Evolutionary conservation across 2,329 filamentous ascomycete species (phyloP).

Genomic region (Ophiostoma australiae): DNA sequence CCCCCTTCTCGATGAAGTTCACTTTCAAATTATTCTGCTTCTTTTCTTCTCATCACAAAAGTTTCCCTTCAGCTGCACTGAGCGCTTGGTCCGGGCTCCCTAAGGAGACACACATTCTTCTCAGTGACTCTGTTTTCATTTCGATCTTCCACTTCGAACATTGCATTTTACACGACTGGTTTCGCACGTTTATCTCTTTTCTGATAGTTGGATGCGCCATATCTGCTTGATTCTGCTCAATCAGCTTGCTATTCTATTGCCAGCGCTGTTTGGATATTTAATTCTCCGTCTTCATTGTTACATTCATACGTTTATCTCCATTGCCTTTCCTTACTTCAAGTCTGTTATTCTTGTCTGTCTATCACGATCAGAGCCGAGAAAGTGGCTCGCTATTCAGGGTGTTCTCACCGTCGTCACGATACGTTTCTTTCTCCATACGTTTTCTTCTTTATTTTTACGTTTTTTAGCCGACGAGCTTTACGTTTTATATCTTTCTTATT

Average conservation of each 20-base stretch:
- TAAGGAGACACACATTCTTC: neutral
- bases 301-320: no score
- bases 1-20: neutral
- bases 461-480: neutral
- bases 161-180: neutral
- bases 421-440: neutral
- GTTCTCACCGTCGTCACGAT: neutral
- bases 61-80: neutral
- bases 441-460: neutral
- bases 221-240: neutral
- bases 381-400: neutral
- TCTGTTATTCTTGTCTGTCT: neutral
- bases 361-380: neutral
- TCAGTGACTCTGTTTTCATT: neutral
- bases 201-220: neutral
- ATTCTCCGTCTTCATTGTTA: no score
- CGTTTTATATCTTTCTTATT: neutral
- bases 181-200: neutral
- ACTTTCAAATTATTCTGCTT: neutral
- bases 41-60: neutral
- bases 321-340: neutral
- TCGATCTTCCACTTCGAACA: neutral
- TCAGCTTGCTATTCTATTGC: neutral
- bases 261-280: neutral
- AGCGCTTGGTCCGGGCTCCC: neutral